Evolutionary conservation across 163 green algal species (phyloP), one percentile per base, ranked within the genome.

Genomic region (Trebouxia gelatinosa): DNA sequence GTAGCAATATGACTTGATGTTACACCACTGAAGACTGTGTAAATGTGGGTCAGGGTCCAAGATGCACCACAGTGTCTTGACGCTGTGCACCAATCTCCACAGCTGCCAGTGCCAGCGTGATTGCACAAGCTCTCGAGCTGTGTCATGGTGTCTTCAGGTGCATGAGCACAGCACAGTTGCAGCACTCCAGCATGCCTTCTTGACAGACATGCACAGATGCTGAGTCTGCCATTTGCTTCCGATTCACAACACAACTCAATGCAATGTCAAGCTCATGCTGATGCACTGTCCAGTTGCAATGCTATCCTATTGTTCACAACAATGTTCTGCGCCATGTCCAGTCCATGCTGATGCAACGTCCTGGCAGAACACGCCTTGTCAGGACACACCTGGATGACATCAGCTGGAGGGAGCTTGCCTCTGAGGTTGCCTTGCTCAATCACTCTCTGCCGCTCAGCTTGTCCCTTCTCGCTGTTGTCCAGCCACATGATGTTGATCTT

Each of bases 351-450:
- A n/a, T n/a, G n/a, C n/a, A n/a, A n/a, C n/a, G n/a, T n/a, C n/a
- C n/a, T n/a, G n/a, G n/a, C n/a, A n/a, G n/a, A n/a, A n/a, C n/a
- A n/a, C n/a, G n/a, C n/a, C n/a, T n/a, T n/a, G n/a, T n/a, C n/a
- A n/a, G n/a, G n/a, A n/a, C n/a, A n/a, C n/a, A 75, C 75, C 75
- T 80, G 57, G 31, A 80, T 80, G 28, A 75, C 58, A 11, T 75
- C 75, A 48, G 75, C 75, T 16, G 75, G 31, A 29, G 75, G 75
- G 21, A 80, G 62, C 43, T 39, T 66, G 26, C 75, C 75, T 61
- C 75, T 58, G n/a, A 80, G 54, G 21, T 65, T 68, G 5, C 58
- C 59, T 23, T 68, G 67, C 31, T 66, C 59, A 17, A 66, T 54
- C 19, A 72, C 31, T 43, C 16, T 32, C 29, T 80, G 28, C 68